Evolutionary conservation across 192 early-diverging fungal genomes (phyloP).

Genomic region (Mortierella claussenii): DNA sequence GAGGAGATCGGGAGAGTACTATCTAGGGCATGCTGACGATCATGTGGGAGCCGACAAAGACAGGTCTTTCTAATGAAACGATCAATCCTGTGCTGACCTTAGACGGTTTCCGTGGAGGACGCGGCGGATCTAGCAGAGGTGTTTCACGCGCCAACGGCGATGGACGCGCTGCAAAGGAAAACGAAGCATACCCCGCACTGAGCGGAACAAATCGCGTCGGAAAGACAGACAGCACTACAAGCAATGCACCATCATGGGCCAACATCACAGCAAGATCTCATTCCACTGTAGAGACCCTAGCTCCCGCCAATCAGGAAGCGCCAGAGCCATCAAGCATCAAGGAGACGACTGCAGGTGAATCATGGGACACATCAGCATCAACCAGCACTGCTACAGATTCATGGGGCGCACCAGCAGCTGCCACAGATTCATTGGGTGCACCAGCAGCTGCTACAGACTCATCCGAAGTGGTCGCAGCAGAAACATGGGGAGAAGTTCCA

Average conservation of each 20-base stretch:
- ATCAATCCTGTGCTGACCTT: not conserved
- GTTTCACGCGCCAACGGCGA: constrained; percentile 39
- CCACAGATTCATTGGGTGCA: constrained; percentile 12
- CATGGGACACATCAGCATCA: constrained; percentile 9
- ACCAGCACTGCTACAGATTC: constrained; percentile 13
- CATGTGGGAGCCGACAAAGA: too few relatives aligned
- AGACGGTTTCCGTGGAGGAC: constrained; percentile 74
- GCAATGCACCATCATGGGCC: constrained; percentile 57
- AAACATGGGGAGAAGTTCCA: not conserved
- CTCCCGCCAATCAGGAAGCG: not conserved
- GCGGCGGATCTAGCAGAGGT: constrained; percentile 61
- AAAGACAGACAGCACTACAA: constrained; percentile 21
- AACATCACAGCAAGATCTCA: constrained; percentile 39
- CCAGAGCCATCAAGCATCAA: not conserved
- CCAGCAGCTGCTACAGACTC: constrained; percentile 5
- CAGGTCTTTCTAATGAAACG: too few relatives aligned
- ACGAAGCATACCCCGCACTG: constrained; percentile 21
- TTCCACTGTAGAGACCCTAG: not conserved
- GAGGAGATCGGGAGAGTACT: too few relatives aligned
- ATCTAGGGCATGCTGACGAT: too few relatives aligned
- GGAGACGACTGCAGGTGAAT: too few relatives aligned
- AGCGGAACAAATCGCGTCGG: constrained; percentile 11
- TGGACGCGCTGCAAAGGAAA: constrained; percentile 35
- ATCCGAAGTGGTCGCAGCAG: not conserved
- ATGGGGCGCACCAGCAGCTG: not conserved